Evolutionary conservation across 2,329 filamentous ascomycete species (phyloP).

Genomic region (Hirsutella thompsonii): DNA sequence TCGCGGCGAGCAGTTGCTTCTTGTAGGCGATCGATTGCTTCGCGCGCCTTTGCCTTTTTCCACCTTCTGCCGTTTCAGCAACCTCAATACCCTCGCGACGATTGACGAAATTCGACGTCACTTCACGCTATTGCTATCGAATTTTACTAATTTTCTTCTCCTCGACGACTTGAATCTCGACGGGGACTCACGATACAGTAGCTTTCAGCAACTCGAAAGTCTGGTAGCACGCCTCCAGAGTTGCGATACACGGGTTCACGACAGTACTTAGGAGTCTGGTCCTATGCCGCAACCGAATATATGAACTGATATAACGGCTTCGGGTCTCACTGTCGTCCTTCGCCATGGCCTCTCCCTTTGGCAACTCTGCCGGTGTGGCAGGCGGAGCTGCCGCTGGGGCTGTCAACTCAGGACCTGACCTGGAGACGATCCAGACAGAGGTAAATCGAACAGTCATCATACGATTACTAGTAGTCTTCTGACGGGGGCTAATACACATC

Average conservation of each 20-base stretch:
- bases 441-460: slow-evolving; percentile 27
- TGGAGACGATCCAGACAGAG: slow-evolving; percentile 73
- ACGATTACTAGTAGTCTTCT: no score
- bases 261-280: not conserved
- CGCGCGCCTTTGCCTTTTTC: not conserved
- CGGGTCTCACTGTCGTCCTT: slow-evolving; percentile 20
- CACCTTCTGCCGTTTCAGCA: no score
- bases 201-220: no score
- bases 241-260: no score
- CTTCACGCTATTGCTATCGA: no score
- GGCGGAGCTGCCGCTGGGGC: slow-evolving; percentile 24
- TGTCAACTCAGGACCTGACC: slow-evolving; percentile 42
- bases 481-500: not conserved
- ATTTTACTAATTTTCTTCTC: no score
- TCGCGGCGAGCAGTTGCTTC: slow-evolving; percentile 6
- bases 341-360: slow-evolving; percentile 54
- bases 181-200: no score
- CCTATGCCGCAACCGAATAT: slow-evolving; percentile 3
- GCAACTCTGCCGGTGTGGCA: slow-evolving; percentile 30
- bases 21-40: not conserved
- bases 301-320: slow-evolving; percentile 13
- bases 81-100: no score
- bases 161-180: no score
- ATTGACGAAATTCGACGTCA: no score
- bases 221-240: no score